phyloP scores from a whole-genome alignment of 2,329 filamentous ascomycete species.

The Colletotrichum lindemuthianum region DNA sequence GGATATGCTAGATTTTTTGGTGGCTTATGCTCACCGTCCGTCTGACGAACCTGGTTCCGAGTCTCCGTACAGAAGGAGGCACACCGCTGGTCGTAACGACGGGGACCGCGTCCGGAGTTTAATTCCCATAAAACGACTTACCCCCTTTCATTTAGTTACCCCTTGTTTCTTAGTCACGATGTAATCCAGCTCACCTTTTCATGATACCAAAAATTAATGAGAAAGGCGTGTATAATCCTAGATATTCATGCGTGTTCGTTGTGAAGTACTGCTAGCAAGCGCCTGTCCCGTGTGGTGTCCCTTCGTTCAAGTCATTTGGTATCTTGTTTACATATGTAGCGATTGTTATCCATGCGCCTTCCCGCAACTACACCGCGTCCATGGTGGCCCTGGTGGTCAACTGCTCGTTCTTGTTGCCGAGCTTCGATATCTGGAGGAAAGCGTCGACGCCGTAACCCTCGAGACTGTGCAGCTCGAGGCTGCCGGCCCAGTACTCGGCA shows the following conservation, averaged over 20 bases:
- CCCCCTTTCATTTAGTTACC: conserved; percentile 34
- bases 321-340: conserved; percentile 32
- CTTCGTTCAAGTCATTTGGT: conserved; percentile 19
- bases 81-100: conserved; percentile 8
- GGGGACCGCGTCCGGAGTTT: conserved; percentile 27
- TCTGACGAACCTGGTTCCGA: conserved; percentile 4
- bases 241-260: conserved; percentile 26
- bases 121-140: conserved; percentile 35
- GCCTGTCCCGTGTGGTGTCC: conserved; percentile 2
- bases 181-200: conserved; percentile 56
- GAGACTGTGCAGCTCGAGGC: conserved; percentile 87
- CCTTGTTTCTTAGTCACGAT: conserved; percentile 49
- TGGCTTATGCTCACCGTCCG: neutral
- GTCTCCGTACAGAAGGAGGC: conserved; percentile 1
- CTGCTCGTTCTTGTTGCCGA: conserved; percentile 98
- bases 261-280: conserved; percentile 13
- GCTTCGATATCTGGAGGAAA: conserved; percentile 93
- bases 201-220: conserved; percentile 59
- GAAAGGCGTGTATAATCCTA: conserved; percentile 39
- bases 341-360: neutral
- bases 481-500: conserved; percentile 98
- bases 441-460: conserved; percentile 97
- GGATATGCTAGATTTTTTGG: conserved; percentile 28
- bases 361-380: conserved; percentile 70
- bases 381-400: conserved; percentile 81